phyloP scores from a whole-genome alignment of 1,139 yeast genomes.

The Torulaspora pretoriensis region DNA sequence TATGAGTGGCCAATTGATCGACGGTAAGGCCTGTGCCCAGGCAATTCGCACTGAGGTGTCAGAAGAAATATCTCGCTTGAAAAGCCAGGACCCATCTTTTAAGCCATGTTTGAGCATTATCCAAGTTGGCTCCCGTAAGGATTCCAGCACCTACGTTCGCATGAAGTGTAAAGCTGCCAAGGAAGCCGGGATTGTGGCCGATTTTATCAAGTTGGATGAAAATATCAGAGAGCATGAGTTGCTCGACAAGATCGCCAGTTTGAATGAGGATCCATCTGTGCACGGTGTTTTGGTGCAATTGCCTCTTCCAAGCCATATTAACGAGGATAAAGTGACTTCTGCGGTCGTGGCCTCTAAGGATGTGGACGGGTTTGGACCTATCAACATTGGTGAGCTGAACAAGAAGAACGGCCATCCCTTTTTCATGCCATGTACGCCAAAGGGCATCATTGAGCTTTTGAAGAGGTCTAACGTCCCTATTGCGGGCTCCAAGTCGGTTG shows the following conservation, averaged over 20 bases:
- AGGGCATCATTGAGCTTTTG: constrained; percentile 82
- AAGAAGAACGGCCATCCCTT: constrained; percentile 83
- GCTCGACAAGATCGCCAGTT: constrained; percentile 51
- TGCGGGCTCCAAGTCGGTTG: constrained; percentile 84
- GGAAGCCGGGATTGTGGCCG: constrained; percentile 75
- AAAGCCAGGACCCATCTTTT: constrained; percentile 56
- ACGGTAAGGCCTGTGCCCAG: constrained; percentile 69
- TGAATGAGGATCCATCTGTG: constrained; percentile 65
- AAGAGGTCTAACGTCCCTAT: constrained; percentile 57
- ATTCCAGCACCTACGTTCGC: constrained; percentile 88
- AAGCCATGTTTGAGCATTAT: constrained; percentile 76
- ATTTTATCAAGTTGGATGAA: constrained; percentile 59
- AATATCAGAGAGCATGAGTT: constrained; percentile 53
- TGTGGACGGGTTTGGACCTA: constrained; percentile 93
- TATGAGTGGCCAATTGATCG: constrained; percentile 41
- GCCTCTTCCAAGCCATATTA: constrained; percentile 79
- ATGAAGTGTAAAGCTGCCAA: constrained; percentile 92
- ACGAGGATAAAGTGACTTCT: constrained; percentile 73
- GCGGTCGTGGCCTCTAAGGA: constrained; percentile 78
- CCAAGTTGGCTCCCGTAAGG: constrained; percentile 88
- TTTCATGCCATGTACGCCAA: constrained; percentile 94
- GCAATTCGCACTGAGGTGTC: constrained; percentile 46
- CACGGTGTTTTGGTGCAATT: constrained; percentile 91
- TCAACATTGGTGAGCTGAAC: constrained; percentile 86
- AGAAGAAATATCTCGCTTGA: constrained; percentile 51